phyloP scores from a whole-genome alignment of 2,329 filamentous ascomycete genomes.

The Curvularia spicifera region DNA sequence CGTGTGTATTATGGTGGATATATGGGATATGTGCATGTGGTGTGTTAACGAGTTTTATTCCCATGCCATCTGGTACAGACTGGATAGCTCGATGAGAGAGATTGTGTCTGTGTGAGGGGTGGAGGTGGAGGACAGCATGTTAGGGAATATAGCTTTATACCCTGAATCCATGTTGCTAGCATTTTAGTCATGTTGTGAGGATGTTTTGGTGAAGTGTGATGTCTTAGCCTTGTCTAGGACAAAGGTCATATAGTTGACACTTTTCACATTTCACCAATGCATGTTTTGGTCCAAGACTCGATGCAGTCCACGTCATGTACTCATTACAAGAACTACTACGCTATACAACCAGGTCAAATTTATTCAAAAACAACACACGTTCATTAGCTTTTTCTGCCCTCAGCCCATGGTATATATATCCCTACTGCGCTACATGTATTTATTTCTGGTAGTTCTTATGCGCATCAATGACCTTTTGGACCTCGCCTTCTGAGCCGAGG shows the following conservation, averaged over 20 bases:
- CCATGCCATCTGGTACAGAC: constrained; percentile 20
- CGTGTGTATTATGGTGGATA: constrained; percentile 5
- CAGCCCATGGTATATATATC: background rate
- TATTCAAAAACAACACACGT: background rate
- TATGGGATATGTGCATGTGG: constrained; percentile 11
- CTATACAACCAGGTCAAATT: background rate
- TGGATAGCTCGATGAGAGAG: constrained; percentile 28
- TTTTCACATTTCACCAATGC: background rate
- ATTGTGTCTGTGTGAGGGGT: constrained; percentile 22
- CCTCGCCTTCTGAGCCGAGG: constrained; percentile 91
- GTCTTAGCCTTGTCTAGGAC: background rate
- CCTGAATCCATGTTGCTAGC: constrained; percentile 3
- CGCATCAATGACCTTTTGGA: constrained; percentile 90
- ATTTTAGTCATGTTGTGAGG: background rate
- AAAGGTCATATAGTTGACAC: background rate
- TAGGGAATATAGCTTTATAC: constrained; percentile 1
- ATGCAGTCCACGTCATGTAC: background rate
- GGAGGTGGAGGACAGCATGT: background rate
- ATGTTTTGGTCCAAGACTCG: background rate
- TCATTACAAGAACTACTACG: background rate
- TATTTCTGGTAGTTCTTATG: constrained; percentile 65
- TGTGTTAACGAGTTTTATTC: constrained; percentile 18
- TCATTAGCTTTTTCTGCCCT: background rate
- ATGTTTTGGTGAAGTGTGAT: background rate
- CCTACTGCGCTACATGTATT: constrained; percentile 1